Conservation (phyloP, 768 basidiomycete genomes). For the Obba rivulosa region DNA sequence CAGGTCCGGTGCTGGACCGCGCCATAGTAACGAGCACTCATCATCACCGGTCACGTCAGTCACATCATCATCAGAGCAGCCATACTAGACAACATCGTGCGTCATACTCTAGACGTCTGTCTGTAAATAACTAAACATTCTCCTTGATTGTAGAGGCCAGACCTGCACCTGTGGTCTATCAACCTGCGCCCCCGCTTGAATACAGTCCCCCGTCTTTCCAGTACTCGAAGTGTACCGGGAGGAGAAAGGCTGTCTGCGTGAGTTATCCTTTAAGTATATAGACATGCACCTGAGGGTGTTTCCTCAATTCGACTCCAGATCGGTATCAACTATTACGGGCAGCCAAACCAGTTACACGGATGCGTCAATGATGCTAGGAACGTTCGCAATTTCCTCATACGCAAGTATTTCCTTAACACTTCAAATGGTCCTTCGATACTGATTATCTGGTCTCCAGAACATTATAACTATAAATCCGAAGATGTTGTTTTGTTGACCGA, state of each 20-base stretch:
- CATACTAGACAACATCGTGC: too few species aligned
- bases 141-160: too few species aligned
- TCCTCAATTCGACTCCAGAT: conserved; percentile 41
- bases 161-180: not conserved
- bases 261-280: too few species aligned
- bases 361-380: conserved; percentile 92
- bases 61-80: too few species aligned
- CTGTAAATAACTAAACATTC: too few species aligned
- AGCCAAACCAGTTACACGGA: conserved; percentile 61
- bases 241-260: conserved; percentile 85
- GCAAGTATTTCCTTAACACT: conserved; percentile 35
- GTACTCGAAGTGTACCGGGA: conserved; percentile 86
- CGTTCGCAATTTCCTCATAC: conserved; percentile 67
- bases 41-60: too few species aligned
- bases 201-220: conserved; percentile 37
- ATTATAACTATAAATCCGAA: conserved; percentile 31
- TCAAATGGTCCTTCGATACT: not conserved
- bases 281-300: not conserved
- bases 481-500: conserved; percentile 90
- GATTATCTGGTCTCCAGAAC: conserved; percentile 1
- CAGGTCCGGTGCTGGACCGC: too few species aligned
- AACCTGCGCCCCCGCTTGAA: not conserved
- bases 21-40: too few species aligned
- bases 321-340: conserved; percentile 83
- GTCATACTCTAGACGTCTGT: too few species aligned